A percentile compares a stretch with the other conserved stretches of the same genome.
phyloP scores from a whole-genome alignment of 2,329 filamentous ascomycete species.

The Alternaria triticimaculans region DNA sequence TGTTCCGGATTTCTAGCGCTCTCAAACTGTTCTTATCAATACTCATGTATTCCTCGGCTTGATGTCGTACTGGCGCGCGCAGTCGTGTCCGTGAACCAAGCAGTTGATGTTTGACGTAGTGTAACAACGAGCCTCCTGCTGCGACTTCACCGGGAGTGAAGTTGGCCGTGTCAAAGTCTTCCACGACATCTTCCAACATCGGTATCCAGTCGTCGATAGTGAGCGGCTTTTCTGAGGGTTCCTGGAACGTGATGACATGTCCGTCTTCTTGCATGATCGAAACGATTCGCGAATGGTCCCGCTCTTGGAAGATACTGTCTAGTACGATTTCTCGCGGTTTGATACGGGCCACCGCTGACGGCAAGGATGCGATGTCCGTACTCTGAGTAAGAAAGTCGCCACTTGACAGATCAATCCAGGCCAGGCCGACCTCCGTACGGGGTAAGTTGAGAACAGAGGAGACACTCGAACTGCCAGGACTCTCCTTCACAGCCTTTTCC shows the following conservation, averaged over 20 bases:
- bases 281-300: slow-evolving; percentile 67
- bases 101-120: slow-evolving; percentile 81
- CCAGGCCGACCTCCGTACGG: slow-evolving; percentile 70
- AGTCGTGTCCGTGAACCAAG: slow-evolving; percentile 81
- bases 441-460: slow-evolving; percentile 48
- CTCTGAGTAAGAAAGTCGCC: slow-evolving; percentile 90
- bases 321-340: slow-evolving; percentile 85
- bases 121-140: slow-evolving; percentile 80
- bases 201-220: slow-evolving; percentile 71
- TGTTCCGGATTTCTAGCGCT: slow-evolving; percentile 86
- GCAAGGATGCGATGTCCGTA: slow-evolving; percentile 72
- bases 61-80: slow-evolving; percentile 78
- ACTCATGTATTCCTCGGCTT: slow-evolving; percentile 78
- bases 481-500: slow-evolving; percentile 32
- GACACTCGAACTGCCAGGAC: slow-evolving; percentile 36
- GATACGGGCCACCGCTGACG: slow-evolving; percentile 83
- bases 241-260: slow-evolving; percentile 76
- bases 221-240: slow-evolving; percentile 52
- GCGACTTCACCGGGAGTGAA: slow-evolving; percentile 74
- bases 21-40: slow-evolving; percentile 93
- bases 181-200: slow-evolving; percentile 77
- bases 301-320: slow-evolving; percentile 60
- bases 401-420: slow-evolving; percentile 95
- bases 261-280: slow-evolving; percentile 76
- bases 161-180: slow-evolving; percentile 56